phyloP scores from a whole-genome alignment of 495 filamentous ascomycete genomes.

The Jackrogersella multiformis region DNA sequence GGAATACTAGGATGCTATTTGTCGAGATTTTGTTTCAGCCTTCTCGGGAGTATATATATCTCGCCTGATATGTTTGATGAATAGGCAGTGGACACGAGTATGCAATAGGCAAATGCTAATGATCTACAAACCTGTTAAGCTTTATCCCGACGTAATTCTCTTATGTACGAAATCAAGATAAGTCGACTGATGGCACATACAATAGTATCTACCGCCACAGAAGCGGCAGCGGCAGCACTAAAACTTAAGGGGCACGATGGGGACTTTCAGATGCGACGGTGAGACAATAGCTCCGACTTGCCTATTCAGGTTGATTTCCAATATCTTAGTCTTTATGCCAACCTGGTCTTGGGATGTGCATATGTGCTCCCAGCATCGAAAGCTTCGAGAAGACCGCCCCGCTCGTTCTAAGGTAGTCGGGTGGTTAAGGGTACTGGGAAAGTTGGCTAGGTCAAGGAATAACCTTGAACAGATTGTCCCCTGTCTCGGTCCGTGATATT shows the following conservation, averaged over 20 bases:
- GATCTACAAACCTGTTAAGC: constrained; percentile 4
- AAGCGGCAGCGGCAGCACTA: constrained; percentile 4
- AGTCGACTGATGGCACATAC: constrained; percentile 8
- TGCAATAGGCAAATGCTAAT: background rate
- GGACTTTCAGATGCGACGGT: constrained; percentile 27
- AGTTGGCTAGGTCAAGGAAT: constrained; percentile 31
- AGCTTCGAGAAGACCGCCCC: constrained; percentile 40
- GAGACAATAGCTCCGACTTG: constrained; percentile 37
- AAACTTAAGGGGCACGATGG: constrained; percentile 5
- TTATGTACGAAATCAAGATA: constrained; percentile 3
- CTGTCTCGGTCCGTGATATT: constrained; percentile 38
- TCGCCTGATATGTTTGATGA: constrained; percentile 11
- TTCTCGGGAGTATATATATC: constrained; percentile 6
- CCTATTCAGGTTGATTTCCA: constrained; percentile 38
- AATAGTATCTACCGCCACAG: background rate
- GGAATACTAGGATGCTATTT: constrained; percentile 31
- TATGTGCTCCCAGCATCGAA: constrained; percentile 20
- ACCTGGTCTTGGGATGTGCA: constrained; percentile 19
- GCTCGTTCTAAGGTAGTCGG: constrained; percentile 16
- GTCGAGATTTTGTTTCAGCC: constrained; percentile 40
- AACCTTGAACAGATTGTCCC: constrained; percentile 32
- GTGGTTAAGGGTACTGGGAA: constrained; percentile 16
- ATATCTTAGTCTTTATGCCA: constrained; percentile 27
- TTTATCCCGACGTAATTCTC: constrained; percentile 2
- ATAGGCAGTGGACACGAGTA: background rate